Conservation (phyloP, 148 eudicot species). For the Drosera capensis region DNA sequence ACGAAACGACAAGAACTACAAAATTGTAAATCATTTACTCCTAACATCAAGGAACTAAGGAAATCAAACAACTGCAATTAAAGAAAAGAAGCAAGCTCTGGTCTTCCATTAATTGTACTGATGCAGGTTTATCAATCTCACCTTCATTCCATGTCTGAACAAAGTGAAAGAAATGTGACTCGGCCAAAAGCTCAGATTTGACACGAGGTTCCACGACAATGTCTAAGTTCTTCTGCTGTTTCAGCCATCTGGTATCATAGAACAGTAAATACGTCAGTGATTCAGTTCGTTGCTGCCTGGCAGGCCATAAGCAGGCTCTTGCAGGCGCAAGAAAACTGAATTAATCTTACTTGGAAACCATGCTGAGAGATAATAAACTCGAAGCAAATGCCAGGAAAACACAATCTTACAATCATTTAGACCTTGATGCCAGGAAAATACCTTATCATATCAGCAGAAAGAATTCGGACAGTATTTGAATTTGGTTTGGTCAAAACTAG, state of each 20-base stretch:
- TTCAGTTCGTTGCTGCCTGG: no score
- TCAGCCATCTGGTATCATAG: slow-evolving; percentile 62
- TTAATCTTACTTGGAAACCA: no score
- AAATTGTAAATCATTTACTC: no score
- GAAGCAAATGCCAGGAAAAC: neutral
- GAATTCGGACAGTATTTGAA: slow-evolving; percentile 64
- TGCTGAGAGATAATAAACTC: neutral
- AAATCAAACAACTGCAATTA: no score
- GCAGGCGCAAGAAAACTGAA: no score
- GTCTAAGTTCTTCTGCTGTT: slow-evolving; percentile 46
- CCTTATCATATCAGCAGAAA: slow-evolving; percentile 83
- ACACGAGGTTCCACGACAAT: slow-evolving; percentile 86
- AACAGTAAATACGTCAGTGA: neutral
- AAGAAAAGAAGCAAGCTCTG: no score
- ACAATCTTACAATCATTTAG: neutral
- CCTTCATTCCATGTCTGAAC: slow-evolving; percentile 87
- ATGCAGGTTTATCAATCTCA: slow-evolving; percentile 13
- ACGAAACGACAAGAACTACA: no score
- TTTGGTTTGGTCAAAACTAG: slow-evolving; percentile 92
- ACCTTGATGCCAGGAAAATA: slow-evolving; percentile 15
- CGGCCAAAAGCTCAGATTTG: slow-evolving; percentile 53
- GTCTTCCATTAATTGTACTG: neutral
- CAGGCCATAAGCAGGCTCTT: no score
- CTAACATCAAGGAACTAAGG: no score
- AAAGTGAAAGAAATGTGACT: slow-evolving; percentile 56